Conservation (phyloP, 306 rosid genomes). For the Alnus glutinosa region DNA sequence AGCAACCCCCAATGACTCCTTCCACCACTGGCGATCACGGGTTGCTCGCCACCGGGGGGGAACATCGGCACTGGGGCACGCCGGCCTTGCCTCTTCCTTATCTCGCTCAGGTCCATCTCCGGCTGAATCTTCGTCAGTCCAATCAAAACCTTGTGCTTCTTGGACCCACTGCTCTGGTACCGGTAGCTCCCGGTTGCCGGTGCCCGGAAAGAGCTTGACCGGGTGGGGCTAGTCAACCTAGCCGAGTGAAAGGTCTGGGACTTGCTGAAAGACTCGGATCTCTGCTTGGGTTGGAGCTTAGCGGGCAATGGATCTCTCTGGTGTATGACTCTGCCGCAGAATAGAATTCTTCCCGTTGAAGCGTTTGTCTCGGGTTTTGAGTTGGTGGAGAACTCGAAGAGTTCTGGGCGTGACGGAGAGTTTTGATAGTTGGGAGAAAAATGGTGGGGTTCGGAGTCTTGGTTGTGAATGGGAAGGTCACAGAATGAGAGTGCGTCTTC, state of each 20-base stretch:
- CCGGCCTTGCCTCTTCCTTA: slow-evolving; percentile 41
- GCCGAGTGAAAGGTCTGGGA: not conserved
- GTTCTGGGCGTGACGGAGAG: not conserved
- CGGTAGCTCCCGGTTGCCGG: slow-evolving; percentile 18
- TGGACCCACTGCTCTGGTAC: slow-evolving; percentile 2
- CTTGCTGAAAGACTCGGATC: slow-evolving; percentile 21
- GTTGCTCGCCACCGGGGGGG: slow-evolving; percentile 11
- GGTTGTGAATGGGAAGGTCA: slow-evolving; percentile 26
- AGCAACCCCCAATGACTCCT: slow-evolving; percentile 31
- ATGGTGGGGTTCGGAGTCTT: not conserved
- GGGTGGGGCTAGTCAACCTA: not conserved
- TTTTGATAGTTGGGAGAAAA: not conserved
- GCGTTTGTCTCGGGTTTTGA: not conserved
- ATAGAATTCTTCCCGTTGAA: not conserved
- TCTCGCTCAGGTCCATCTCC: slow-evolving; percentile 44
- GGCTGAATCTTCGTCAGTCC: slow-evolving; percentile 41
- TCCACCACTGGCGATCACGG: slow-evolving; percentile 3
- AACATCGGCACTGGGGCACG: slow-evolving; percentile 32
- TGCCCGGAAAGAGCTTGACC: slow-evolving; percentile 13
- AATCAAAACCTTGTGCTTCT: slow-evolving; percentile 37
- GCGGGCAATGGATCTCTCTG: not conserved
- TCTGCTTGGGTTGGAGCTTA: not conserved
- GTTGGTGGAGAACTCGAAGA: slow-evolving; percentile 34
- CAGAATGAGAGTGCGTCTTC: slow-evolving; percentile 46
- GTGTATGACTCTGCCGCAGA: slow-evolving; percentile 36